These are phyloP conservation scores for Pelargonium nanum DNA, from an alignment of 345 rosid species.

Conservation along the genomic window DNA sequence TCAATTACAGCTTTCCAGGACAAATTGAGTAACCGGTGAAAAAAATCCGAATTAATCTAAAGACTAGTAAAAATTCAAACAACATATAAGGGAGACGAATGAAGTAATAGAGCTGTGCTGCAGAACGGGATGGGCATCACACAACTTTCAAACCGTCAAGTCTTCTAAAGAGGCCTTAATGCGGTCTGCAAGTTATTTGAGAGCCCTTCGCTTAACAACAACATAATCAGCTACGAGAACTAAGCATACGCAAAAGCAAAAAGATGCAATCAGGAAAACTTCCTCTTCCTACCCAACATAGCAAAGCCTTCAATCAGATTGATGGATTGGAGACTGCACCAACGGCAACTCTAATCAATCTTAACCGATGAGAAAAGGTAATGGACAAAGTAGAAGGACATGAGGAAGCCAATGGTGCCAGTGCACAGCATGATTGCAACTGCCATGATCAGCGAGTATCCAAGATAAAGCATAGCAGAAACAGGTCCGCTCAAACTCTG, in stretches of 20 bases:
- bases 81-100: too few relatives aligned
- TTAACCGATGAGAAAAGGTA: conserved; percentile 40
- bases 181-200: neutral
- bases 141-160: neutral
- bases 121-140: too few relatives aligned
- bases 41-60: too few relatives aligned
- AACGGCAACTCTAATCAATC: conserved; percentile 19
- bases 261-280: neutral
- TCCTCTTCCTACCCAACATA: neutral
- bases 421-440: conserved; percentile 40
- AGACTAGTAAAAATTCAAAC: too few relatives aligned
- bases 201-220: neutral
- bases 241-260: too few relatives aligned
- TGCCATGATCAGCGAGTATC: conserved; percentile 37
- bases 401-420: conserved; percentile 34
- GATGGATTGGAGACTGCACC: too few relatives aligned
- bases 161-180: neutral
- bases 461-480: conserved; percentile 35
- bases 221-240: neutral
- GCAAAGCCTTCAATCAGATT: neutral
- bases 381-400: conserved; percentile 38
- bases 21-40: neutral
- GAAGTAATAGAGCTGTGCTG: too few relatives aligned
- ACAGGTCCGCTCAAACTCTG: conserved; percentile 42
- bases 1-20: neutral